phyloP scores from a whole-genome alignment of 2,329 filamentous ascomycete genomes.

The Phialocephala subalpina region DNA sequence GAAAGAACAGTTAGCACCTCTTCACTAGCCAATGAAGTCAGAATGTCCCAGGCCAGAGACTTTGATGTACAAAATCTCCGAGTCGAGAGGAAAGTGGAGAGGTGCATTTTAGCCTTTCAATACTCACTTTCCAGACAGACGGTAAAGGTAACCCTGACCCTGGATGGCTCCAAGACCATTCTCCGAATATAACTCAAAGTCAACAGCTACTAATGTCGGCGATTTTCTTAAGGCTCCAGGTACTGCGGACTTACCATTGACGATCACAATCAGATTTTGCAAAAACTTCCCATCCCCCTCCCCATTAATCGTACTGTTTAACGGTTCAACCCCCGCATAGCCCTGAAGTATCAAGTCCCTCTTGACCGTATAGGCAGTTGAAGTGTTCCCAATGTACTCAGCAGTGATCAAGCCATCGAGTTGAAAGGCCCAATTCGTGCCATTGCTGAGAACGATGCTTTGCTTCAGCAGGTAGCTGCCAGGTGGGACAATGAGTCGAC shows the following conservation, averaged over 20 bases:
- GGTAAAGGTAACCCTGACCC: conserved; percentile 14
- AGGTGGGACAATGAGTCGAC: conserved; percentile 7
- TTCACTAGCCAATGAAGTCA: too few species aligned
- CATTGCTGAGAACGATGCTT: conserved; percentile 10
- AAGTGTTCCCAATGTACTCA: conserved; percentile 7
- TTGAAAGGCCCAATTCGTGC: conserved; percentile 13
- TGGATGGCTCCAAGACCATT: conserved; percentile 11
- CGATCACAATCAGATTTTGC: conserved; percentile 5
- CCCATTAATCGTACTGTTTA: conserved; percentile 13
- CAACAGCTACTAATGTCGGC: conserved; percentile 15
- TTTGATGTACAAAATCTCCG: too few species aligned
- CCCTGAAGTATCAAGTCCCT: conserved; percentile 3
- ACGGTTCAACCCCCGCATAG: background rate
- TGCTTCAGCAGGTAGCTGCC: conserved; percentile 10
- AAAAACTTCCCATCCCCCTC: conserved; percentile 7
- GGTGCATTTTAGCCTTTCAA: background rate
- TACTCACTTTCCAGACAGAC: conserved; percentile 9
- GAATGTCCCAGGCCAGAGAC: too few species aligned
- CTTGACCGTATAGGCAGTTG: background rate
- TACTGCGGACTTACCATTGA: conserved; percentile 1
- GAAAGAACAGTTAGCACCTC: background rate
- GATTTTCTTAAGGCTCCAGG: too few species aligned
- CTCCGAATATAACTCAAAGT: conserved; percentile 12
- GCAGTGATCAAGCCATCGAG: conserved; percentile 14
- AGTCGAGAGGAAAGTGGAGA: background rate